A percentile compares a stretch with the other conserved stretches of the same genome.
Evolutionary conservation across 108 stramenopile genomes (phyloP).

Genomic region (Skeletonema menzelii): DNA sequence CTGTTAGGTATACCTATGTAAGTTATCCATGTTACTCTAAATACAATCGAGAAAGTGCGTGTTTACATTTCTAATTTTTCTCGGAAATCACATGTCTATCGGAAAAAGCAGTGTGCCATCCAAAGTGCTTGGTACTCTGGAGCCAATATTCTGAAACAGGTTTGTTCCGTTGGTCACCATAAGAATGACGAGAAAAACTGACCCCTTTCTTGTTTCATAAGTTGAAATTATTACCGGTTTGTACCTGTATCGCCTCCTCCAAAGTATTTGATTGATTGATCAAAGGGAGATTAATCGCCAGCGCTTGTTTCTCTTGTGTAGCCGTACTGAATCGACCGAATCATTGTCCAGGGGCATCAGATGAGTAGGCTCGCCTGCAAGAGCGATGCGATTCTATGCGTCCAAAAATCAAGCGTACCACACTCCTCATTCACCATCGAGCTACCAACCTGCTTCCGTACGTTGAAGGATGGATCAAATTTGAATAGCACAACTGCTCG

Average conservation of each 20-base stretch:
- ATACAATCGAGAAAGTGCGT: not conserved
- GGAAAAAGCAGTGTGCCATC: not conserved
- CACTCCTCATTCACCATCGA: no score
- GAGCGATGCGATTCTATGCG: no score
- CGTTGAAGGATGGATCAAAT: no score
- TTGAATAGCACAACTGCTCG: no score
- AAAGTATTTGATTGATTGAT: not conserved
- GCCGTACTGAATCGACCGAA: not conserved
- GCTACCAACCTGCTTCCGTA: no score
- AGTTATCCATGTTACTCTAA: not conserved
- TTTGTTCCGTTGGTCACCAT: not conserved
- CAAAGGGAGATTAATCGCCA: not conserved
- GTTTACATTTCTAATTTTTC: not conserved
- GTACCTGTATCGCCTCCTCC: not conserved
- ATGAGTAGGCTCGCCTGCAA: not conserved
- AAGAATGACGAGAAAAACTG: not conserved
- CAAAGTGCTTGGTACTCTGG: not conserved
- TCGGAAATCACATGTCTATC: not conserved
- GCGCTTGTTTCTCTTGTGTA: not conserved
- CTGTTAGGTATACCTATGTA: no score
- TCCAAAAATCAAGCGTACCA: no score
- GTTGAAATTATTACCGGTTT: not conserved
- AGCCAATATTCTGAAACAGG: not conserved
- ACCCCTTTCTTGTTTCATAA: not conserved
- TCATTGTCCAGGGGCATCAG: not conserved